Percentiles rank a stretch among this genome's conserved stretches.
Conservation (phyloP, 129 eudicot genomes). For the Gnaphalium uliginosum region DNA sequence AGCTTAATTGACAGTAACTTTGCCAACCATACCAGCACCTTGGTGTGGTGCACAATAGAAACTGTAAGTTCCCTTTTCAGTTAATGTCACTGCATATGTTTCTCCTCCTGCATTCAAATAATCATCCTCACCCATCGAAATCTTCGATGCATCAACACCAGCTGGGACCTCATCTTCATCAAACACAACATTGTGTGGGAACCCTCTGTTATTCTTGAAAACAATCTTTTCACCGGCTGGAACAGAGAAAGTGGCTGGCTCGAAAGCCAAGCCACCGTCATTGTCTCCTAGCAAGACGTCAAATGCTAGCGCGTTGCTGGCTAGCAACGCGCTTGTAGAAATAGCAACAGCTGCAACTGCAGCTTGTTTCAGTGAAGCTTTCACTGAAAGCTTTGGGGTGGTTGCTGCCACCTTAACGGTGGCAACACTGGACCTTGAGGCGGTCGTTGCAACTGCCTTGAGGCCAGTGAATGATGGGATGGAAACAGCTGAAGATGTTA, state of each 20-base stretch:
- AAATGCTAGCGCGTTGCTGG: constrained; percentile 77
- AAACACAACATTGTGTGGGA: constrained; percentile 91
- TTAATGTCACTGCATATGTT: constrained; percentile 56
- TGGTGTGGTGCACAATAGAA: constrained; percentile 93
- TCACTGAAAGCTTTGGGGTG: constrained; percentile 46
- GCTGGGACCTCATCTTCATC: constrained; percentile 90
- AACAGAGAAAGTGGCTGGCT: constrained; percentile 56
- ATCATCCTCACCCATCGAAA: constrained; percentile 79
- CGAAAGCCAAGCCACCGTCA: constrained; percentile 65
- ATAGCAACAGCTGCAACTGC: constrained; percentile 58
- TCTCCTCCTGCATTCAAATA: constrained; percentile 77
- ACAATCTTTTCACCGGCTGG: constrained; percentile 73
- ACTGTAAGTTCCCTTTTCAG: constrained; percentile 83
- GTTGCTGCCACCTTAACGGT: constrained; percentile 38
- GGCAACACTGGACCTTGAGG: constrained; percentile 29
- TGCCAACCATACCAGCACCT: constrained; percentile 97
- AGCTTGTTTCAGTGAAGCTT: constrained; percentile 71
- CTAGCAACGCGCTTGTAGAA: constrained; percentile 66
- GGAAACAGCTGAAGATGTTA: constrained; percentile 69
- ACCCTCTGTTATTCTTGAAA: constrained; percentile 89
- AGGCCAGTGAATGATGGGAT: constrained; percentile 89
- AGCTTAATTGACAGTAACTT: constrained; percentile 59
- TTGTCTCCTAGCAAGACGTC: constrained; percentile 61
- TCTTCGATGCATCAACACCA: constrained; percentile 69
- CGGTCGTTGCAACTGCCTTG: constrained; percentile 42